Conservation (phyloP, 805 yeast genomes). For the Lachancea lanzarotensis region DNA sequence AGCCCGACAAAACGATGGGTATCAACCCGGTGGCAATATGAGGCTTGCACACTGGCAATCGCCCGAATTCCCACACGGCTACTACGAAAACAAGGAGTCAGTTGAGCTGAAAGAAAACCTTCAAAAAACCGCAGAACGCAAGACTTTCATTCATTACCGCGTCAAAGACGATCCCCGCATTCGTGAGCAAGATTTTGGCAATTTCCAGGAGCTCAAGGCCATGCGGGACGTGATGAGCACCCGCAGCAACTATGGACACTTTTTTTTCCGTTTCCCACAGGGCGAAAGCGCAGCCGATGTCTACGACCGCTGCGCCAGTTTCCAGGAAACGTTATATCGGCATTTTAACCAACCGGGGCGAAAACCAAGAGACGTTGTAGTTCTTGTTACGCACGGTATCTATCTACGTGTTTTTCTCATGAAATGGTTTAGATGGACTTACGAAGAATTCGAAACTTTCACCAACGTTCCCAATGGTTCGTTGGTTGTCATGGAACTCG, state of each 20-base stretch:
- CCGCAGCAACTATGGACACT: constrained; percentile 81
- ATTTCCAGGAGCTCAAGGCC: constrained; percentile 70
- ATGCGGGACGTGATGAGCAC: constrained; percentile 82
- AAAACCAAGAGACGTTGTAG: constrained; percentile 72
- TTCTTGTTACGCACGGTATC: constrained; percentile 87
- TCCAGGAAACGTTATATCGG: constrained; percentile 79
- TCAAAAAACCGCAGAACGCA: constrained; percentile 7
- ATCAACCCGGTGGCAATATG: constrained; percentile 24
- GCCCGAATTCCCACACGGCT: constrained; percentile 25
- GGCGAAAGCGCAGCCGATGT: constrained; percentile 98
- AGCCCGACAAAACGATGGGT: constrained; percentile 16
- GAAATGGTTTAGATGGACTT: constrained; percentile 94
- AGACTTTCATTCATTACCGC: constrained; percentile 38
- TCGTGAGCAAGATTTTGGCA: constrained; percentile 94
- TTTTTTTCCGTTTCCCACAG: constrained; percentile 82
- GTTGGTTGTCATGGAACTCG: constrained; percentile 69
- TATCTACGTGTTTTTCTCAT: constrained; percentile 89
- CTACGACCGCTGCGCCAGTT: constrained; percentile 83
- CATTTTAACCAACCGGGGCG: constrained; percentile 55
- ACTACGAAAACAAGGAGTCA: constrained; percentile 20
- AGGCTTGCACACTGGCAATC: constrained; percentile 27
- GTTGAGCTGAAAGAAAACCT: not conserved
- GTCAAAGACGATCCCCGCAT: constrained; percentile 84
- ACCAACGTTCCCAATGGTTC: constrained; percentile 82
- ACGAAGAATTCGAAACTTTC: constrained; percentile 78